Evolutionary conservation across 2,329 filamentous ascomycete genomes (phyloP), one percentile per base, ranked within the genome.

Genomic region (Cladosporium sp.): DNA sequence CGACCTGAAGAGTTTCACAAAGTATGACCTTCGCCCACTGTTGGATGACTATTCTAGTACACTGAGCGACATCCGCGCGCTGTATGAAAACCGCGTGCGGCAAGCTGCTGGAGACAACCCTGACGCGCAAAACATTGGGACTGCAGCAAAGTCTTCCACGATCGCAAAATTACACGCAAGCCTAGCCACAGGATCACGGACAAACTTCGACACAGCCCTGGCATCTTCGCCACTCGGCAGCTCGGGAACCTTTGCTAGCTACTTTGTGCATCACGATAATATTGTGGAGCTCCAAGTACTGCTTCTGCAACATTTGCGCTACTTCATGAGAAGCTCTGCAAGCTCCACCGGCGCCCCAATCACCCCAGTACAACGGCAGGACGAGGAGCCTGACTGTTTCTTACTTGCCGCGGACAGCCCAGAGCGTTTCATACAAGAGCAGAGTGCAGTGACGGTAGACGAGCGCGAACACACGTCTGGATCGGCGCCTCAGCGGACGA

Each of bases 1-100:
- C 50, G 78, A 84, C 56, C 85, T 84, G 3, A 88, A 86, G 71
- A 89, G 86, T 72, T 91, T 93, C 68, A 88, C 86, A 7, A 81
- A 81, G 51, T 79, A 84, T 62, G 84, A 91, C 69, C 83, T 90
- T 60, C 75, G 75, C 36, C 74, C 77, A 37, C 66, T 80, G 15
- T 69, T 81, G 39, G 74, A 77, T 60, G 73, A 78, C 61, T 82
- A 78, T 65, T 76, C 78, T 40, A 70, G 75, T 42, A 73, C 77
- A 34, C 70, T 80, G 44, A 73, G 75, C 54, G 71, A 71, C 39
- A 71, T 80, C 32, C 71, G 78, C 56, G 70, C 72, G 9, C 68
- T 77, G 8, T 79, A 78, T 61, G 73, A 77, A 40, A 65, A 61
- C 45, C 64, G 70, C 17, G 64, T 69, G 37, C 59, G 60, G 49